phyloP scores from a whole-genome alignment of 1,139 yeast genomes.

The Taiozyma sp. region DNA sequence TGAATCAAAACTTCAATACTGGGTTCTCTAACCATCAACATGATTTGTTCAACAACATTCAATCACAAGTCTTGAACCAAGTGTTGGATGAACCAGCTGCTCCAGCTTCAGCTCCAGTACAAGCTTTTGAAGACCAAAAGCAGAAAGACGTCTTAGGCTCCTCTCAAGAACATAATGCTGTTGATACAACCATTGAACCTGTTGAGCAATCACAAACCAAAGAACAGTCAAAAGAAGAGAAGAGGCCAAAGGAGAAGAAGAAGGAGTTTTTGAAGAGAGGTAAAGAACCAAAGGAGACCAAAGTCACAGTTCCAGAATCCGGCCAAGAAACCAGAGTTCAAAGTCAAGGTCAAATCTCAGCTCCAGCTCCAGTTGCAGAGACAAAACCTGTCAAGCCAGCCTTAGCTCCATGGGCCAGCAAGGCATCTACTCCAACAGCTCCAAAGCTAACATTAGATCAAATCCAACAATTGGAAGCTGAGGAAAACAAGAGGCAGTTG shows the following conservation, averaged over 20 bases:
- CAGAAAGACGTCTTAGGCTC: background rate
- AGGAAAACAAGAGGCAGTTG: constrained; percentile 34
- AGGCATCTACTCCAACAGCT: constrained; percentile 26
- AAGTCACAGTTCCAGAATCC: background rate
- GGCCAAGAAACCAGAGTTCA: background rate
- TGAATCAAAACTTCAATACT: background rate
- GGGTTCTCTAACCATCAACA: constrained; percentile 15
- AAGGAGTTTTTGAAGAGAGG: background rate
- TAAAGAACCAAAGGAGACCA: background rate
- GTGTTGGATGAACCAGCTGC: constrained; percentile 12
- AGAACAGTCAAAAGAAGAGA: background rate
- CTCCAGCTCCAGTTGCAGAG: constrained; percentile 14
- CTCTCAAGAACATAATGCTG: background rate
- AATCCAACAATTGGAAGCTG: constrained; percentile 67
- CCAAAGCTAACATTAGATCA: constrained; percentile 62
- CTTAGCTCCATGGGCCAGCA: constrained; percentile 57
- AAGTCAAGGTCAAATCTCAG: constrained; percentile 5
- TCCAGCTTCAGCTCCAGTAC: background rate
- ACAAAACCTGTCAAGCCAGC: constrained; percentile 8
- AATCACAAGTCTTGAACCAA: constrained; percentile 36
- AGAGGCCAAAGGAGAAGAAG: background rate
- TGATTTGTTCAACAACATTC: constrained; percentile 34
- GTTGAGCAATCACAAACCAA: background rate
- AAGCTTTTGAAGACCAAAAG: background rate
- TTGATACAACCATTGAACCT: background rate